phyloP scores from a whole-genome alignment of 202 grass and related monocot species.

The Zizania palustris region DNA sequence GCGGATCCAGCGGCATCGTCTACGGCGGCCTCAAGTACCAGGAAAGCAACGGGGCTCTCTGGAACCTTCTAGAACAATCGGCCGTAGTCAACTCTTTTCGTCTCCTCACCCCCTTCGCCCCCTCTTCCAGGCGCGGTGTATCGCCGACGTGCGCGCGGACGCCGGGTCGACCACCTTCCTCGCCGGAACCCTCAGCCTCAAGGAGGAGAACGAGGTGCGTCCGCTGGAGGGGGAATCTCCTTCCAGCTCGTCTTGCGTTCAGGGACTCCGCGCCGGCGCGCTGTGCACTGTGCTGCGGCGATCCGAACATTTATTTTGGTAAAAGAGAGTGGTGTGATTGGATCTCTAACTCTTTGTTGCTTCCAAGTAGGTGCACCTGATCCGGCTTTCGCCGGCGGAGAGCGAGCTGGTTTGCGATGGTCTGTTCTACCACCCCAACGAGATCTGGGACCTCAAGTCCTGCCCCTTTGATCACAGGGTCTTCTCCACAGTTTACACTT shows the following conservation, averaged over 20 bases:
- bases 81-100: neutral
- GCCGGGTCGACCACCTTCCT: constrained; percentile 84
- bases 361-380: constrained; percentile 81
- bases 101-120: neutral
- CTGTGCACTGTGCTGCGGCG: neutral
- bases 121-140: constrained; percentile 74
- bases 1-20: constrained; percentile 83
- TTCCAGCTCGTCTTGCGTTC: neutral
- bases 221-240: neutral
- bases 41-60: constrained; percentile 39
- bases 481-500: constrained; percentile 90
- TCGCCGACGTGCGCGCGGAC: constrained; percentile 79
- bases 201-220: constrained; percentile 91
- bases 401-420: constrained; percentile 87
- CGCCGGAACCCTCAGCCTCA: constrained; percentile 90
- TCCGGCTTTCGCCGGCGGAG: constrained; percentile 72
- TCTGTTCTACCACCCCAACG: constrained; percentile 93
- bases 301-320: neutral
- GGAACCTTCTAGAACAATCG: constrained; percentile 29
- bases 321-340: constrained; percentile 10
- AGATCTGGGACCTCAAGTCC: constrained; percentile 99
- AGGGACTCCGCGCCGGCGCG: neutral
- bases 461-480: constrained; percentile 88
- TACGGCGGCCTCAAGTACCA: constrained; percentile 97
- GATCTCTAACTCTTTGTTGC: constrained; percentile 28